A percentile compares a stretch with the other conserved stretches of the same genome.
These are phyloP conservation scores for Geum urbanum DNA, from an alignment of 306 rosid species.

Conservation along the genomic window DNA sequence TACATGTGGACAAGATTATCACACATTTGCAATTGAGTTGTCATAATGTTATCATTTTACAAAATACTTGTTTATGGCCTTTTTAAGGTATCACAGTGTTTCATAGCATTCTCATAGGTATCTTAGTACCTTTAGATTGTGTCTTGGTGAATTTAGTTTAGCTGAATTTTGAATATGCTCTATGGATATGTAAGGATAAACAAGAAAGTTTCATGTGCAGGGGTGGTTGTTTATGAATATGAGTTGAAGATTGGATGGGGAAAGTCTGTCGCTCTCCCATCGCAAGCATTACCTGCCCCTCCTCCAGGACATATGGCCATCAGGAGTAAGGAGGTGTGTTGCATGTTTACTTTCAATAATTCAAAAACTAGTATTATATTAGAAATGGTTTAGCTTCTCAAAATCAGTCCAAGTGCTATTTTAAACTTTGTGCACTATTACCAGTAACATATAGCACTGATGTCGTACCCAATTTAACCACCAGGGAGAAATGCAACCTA, in stretches of 20 bases:
- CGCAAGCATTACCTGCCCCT: conserved; percentile 98
- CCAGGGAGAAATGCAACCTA: not conserved
- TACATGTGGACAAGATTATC: not conserved
- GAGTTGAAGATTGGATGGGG: conserved; percentile 99
- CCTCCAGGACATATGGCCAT: conserved; percentile 99
- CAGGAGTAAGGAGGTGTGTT: conserved; percentile 94
- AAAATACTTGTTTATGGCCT: no score
- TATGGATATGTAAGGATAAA: conserved; percentile 18
- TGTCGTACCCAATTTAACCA: not conserved
- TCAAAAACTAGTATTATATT: conserved; percentile 7
- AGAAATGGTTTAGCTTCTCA: not conserved
- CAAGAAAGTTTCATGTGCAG: conserved; percentile 43
- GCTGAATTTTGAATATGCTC: not conserved
- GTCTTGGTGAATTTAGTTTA: not conserved
- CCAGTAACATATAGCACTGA: not conserved
- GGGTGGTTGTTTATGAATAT: conserved; percentile 96
- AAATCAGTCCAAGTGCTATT: not conserved
- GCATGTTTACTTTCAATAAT: conserved; percentile 5
- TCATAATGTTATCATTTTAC: not conserved
- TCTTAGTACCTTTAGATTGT: not conserved
- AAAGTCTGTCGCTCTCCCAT: conserved; percentile 94
- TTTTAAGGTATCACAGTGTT: no score
- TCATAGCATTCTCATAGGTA: not conserved
- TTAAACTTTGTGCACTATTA: not conserved
- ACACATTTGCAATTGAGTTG: not conserved